A percentile compares a stretch with the other conserved stretches of the same genome.
Conservation (phyloP, 768 basidiomycete species). For the Austroboletus festivus region DNA sequence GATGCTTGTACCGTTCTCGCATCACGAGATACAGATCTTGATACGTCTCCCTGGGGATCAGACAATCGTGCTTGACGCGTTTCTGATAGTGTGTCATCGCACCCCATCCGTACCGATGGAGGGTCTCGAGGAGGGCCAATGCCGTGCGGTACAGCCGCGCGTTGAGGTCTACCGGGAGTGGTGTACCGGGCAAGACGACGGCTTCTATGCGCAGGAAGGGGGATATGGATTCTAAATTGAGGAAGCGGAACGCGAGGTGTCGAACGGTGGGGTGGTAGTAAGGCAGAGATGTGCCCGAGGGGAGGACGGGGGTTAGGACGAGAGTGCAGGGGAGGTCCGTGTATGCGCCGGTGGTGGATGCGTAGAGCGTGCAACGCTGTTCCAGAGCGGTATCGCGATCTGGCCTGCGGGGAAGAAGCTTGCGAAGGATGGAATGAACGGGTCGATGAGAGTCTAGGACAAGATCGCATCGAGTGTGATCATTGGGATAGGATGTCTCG, state of each 20-base stretch:
- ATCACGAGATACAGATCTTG: constrained; percentile 89
- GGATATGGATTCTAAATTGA: constrained; percentile 32
- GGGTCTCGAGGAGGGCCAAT: constrained; percentile 72
- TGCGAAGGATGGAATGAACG: constrained; percentile 58
- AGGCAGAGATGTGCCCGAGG: constrained; percentile 51
- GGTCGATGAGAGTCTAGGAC: constrained; percentile 37
- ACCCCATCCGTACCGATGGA: constrained; percentile 91
- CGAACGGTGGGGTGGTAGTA: constrained; percentile 88
- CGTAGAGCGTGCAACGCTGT: constrained; percentile 77
- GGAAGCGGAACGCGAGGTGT: constrained; percentile 80
- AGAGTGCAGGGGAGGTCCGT: constrained; percentile 37
- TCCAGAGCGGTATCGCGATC: constrained; percentile 70
- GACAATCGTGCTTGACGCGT: constrained; percentile 76
- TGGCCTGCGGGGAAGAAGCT: constrained; percentile 74
- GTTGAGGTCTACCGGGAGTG: constrained; percentile 42
- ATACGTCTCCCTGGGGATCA: constrained; percentile 73
- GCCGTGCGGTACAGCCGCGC: constrained; percentile 79
- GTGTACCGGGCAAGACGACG: constrained; percentile 38
- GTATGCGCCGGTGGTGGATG: constrained; percentile 17
- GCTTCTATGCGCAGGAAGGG: constrained; percentile 23
- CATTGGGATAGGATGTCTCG: constrained; percentile 9
- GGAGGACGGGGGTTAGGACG: constrained; percentile 58
- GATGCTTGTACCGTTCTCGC: constrained; percentile 78
- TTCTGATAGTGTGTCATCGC: constrained; percentile 80
- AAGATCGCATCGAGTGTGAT: constrained; percentile 38